Percentiles rank a stretch among this genome's conserved stretches.
These are phyloP conservation scores for Lipomyces kockii DNA, from an alignment of 805 yeast genomes.

Conservation along the genomic window DNA sequence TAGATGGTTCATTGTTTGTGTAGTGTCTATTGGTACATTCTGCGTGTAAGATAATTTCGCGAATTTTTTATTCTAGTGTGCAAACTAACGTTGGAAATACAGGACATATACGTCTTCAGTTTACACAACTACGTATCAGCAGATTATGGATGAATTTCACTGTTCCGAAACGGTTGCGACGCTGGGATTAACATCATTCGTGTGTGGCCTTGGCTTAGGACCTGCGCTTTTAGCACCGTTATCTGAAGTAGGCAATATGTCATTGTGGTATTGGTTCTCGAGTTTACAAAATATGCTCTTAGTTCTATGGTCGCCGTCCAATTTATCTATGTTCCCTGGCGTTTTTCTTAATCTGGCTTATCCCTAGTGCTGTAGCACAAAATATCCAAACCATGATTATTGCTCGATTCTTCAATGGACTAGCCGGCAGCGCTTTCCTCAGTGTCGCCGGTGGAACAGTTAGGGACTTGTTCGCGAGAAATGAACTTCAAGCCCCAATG, in stretches of 20 bases:
- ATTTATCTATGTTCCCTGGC: conserved; percentile 59
- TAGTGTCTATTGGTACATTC: too few species aligned
- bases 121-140: too few species aligned
- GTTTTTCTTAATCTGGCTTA: conserved; percentile 52
- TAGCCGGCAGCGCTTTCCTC: conserved; percentile 78
- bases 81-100: too few species aligned
- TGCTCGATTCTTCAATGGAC: conserved; percentile 73
- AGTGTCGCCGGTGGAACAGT: conserved; percentile 85
- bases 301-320: conserved; percentile 69
- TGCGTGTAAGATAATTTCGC: too few species aligned
- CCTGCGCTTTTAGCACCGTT: conserved; percentile 84
- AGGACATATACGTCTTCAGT: too few species aligned
- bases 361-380: conserved; percentile 53
- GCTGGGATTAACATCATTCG: conserved; percentile 56
- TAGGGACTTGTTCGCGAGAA: conserved; percentile 72
- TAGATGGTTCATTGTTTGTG: too few species aligned
- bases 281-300: conserved; percentile 68
- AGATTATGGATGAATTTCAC: conserved; percentile 58
- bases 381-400: conserved; percentile 54
- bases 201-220: conserved; percentile 69
- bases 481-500: conserved; percentile 39
- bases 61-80: too few species aligned
- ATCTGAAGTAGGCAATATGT: conserved; percentile 63
- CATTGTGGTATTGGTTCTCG: conserved; percentile 45
- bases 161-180: conserved; percentile 45